Percentiles rank a stretch among this genome's conserved stretches.
phyloP scores from a whole-genome alignment of 2,329 filamentous ascomycete genomes.

The Botrytis cinerea region DNA sequence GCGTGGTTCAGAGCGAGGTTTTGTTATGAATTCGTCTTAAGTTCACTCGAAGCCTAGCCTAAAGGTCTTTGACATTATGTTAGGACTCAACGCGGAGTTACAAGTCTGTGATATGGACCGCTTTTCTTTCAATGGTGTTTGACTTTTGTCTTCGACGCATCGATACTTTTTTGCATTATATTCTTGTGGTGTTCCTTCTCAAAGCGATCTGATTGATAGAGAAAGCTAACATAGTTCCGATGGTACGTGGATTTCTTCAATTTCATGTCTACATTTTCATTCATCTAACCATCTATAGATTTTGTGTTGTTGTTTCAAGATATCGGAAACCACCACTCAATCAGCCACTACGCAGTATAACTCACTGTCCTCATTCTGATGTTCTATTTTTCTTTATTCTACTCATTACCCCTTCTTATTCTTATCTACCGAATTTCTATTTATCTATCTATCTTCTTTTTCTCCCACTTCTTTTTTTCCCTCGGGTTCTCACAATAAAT shows the following conservation, averaged over 20 bases:
- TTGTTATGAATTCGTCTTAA: neutral
- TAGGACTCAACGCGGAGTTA: neutral
- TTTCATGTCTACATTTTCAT: neutral
- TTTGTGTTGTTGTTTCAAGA: neutral
- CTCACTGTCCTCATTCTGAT: neutral
- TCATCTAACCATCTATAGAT: neutral
- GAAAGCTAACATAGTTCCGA: neutral
- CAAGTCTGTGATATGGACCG: too few species aligned
- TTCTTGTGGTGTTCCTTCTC: neutral
- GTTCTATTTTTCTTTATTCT: neutral
- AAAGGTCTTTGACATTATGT: neutral
- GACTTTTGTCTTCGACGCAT: too few species aligned
- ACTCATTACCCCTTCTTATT: neutral
- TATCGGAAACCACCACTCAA: neutral
- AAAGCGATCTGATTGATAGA: neutral
- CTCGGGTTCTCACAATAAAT: neutral
- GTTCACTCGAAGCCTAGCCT: neutral
- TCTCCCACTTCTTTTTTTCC: neutral
- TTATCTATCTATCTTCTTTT: neutral
- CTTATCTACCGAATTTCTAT: neutral
- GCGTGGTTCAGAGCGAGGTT: conserved; percentile 5
- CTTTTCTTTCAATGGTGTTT: neutral
- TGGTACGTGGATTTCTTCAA: neutral
- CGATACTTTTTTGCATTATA: neutral
- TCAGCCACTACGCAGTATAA: neutral